Conservation (phyloP, 2,329 filamentous ascomycete genomes). For the Aspergillus texensis region DNA sequence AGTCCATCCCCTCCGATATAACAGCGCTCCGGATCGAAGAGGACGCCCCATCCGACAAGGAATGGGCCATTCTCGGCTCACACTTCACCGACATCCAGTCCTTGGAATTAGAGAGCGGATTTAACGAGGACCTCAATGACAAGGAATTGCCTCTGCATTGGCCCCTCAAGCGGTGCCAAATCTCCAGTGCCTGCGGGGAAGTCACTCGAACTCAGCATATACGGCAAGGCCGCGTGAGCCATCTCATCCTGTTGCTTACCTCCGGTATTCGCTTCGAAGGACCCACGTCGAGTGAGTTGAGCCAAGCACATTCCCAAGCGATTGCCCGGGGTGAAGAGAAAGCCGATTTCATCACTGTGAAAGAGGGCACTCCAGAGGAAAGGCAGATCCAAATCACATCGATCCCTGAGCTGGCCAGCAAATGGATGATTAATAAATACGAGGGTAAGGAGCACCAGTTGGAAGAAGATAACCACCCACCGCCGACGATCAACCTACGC, state of each 20-base stretch:
- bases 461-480: background rate
- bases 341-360: conserved; percentile 10
- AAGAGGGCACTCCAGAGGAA: conserved; percentile 10
- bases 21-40: conserved; percentile 20
- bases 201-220: conserved; percentile 22
- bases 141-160: conserved; percentile 28
- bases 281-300: conserved; percentile 20
- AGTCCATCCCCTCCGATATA: conserved; percentile 19
- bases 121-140: conserved; percentile 28
- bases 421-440: conserved; percentile 21
- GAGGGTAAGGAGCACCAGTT: background rate
- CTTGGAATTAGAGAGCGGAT: conserved; percentile 24
- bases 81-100: conserved; percentile 25
- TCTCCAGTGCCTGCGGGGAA: conserved; percentile 20
- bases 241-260: conserved; percentile 25
- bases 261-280: conserved; percentile 29
- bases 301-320: conserved; percentile 10
- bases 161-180: conserved; percentile 22
- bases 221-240: conserved; percentile 22
- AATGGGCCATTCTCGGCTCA: conserved; percentile 27
- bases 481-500: conserved; percentile 12
- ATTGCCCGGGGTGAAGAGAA: conserved; percentile 23
- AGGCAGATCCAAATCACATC: conserved; percentile 18
- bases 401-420: conserved; percentile 16
- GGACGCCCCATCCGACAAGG: conserved; percentile 25